A percentile compares a stretch with the other conserved stretches of the same genome.
Evolutionary conservation across 768 basidiomycete genomes (phyloP).

Genomic region (Lactarius vividus): DNA sequence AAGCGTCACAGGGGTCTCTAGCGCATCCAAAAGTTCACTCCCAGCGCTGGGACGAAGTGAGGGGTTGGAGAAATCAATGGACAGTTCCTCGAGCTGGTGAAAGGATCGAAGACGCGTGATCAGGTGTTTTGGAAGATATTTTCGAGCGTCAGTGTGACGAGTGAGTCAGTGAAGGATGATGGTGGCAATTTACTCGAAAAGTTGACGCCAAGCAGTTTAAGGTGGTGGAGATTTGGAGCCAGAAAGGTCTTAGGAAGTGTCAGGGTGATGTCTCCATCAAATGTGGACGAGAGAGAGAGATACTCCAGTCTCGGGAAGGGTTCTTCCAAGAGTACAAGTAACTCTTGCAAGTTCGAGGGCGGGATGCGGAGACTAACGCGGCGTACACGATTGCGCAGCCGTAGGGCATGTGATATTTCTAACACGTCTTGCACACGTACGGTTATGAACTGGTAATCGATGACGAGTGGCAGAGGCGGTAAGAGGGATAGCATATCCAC

Average conservation of each 20-base stretch:
- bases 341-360: not conserved
- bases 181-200: not conserved
- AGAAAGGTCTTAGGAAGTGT: not conserved
- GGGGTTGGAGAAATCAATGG: conserved; percentile 5
- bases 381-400: not conserved
- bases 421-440: not conserved
- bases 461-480: conserved; percentile 9
- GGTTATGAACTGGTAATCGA: not conserved
- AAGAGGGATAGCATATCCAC: not conserved
- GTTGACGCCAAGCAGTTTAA: not conserved
- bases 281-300: not conserved
- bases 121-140: not conserved
- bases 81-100: conserved; percentile 9
- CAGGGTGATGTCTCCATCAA: not conserved
- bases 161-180: not conserved
- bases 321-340: not conserved
- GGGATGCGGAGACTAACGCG: not conserved
- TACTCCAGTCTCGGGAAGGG: not conserved
- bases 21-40: not conserved
- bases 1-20: not conserved
- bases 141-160: conserved; percentile 3
- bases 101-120: not conserved
- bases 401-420: not conserved
- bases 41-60: not conserved
- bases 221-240: conserved; percentile 2